These are phyloP conservation scores for Shiraia bambusicola DNA, from an alignment of 2,329 filamentous ascomycete species.

Conservation along the genomic window DNA sequence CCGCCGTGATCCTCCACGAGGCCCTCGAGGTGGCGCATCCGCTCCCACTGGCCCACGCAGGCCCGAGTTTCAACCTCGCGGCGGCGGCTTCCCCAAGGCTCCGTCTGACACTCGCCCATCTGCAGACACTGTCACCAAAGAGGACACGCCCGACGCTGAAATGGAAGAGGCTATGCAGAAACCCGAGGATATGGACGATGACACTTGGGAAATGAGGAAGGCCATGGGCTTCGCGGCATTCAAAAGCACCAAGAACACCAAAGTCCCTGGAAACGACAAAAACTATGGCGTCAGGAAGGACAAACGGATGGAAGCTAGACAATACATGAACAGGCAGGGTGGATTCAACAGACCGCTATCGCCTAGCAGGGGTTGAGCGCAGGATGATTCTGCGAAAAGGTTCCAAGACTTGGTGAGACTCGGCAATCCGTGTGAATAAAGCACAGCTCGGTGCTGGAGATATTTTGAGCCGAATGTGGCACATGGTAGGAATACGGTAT, in stretches of 20 bases:
- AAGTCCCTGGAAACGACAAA: constrained; percentile 80
- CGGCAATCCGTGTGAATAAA: too few relatives aligned
- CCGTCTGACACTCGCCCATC: constrained; percentile 12
- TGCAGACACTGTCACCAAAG: constrained; percentile 11
- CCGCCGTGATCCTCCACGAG: constrained; percentile 21
- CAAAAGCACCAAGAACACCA: constrained; percentile 82
- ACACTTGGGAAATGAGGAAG: constrained; percentile 75
- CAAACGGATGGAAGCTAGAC: constrained; percentile 91
- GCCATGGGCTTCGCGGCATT: constrained; percentile 92
- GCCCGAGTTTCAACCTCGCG: constrained; percentile 6
- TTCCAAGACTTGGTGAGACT: too few relatives aligned
- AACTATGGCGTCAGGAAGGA: constrained; percentile 81
- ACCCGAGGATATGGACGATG: constrained; percentile 54
- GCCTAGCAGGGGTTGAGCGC: constrained; percentile 27
- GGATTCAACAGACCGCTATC: constrained; percentile 80
- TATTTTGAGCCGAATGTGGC: too few relatives aligned
- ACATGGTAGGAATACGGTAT: too few relatives aligned
- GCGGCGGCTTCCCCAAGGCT: constrained; percentile 11
- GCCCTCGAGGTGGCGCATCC: constrained; percentile 23
- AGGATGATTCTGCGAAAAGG: too few relatives aligned
- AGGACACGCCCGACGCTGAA: constrained; percentile 25
- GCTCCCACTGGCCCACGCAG: constrained; percentile 11
- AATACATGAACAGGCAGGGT: constrained; percentile 90
- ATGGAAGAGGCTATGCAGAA: constrained; percentile 32
- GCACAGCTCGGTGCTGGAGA: too few relatives aligned